Evolutionary conservation across 2,329 filamentous ascomycete genomes (phyloP).

Genomic region (Alternaria infectoria): DNA sequence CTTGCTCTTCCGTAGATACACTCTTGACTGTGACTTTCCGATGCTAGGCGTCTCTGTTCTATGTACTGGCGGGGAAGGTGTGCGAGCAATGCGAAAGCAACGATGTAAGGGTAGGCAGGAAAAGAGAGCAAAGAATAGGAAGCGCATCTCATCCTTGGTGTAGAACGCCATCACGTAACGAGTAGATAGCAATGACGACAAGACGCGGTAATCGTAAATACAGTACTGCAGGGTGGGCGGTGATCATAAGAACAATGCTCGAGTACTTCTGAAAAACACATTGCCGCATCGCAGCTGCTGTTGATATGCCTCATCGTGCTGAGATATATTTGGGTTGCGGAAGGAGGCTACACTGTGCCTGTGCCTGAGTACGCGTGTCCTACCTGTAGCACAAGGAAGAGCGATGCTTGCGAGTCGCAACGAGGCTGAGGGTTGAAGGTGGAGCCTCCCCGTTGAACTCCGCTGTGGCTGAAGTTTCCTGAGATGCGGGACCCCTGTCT

Average conservation of each 20-base stretch:
- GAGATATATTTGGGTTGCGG: neutral
- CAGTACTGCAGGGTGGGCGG: slow-evolving; percentile 13
- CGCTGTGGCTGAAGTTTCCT: slow-evolving; percentile 13
- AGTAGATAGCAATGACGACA: slow-evolving; percentile 31
- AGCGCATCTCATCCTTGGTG: slow-evolving; percentile 27
- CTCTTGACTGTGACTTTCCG: neutral
- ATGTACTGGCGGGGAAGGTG: slow-evolving; percentile 5
- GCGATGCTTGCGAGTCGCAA: slow-evolving; percentile 5
- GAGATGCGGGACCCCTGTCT: slow-evolving; percentile 23
- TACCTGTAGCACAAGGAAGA: neutral
- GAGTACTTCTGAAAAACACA: neutral
- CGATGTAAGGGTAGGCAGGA: slow-evolving; percentile 36
- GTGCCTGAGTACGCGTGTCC: neutral
- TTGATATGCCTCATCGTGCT: neutral
- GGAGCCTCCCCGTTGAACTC: slow-evolving; percentile 21
- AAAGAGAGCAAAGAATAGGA: slow-evolving; percentile 36
- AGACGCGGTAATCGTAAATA: slow-evolving; percentile 23
- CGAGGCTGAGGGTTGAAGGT: slow-evolving; percentile 15
- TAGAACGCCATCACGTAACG: slow-evolving; percentile 25
- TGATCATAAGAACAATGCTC: slow-evolving; percentile 12
- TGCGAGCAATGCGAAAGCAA: slow-evolving; percentile 14
- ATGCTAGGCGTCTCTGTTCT: slow-evolving; percentile 1
- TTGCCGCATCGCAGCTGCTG: neutral
- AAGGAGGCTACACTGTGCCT: slow-evolving; percentile 7
- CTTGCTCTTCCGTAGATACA: neutral